Base-by-base conservation (phyloP, 805 yeast genomes). In the Starmerella stellata region DNA sequence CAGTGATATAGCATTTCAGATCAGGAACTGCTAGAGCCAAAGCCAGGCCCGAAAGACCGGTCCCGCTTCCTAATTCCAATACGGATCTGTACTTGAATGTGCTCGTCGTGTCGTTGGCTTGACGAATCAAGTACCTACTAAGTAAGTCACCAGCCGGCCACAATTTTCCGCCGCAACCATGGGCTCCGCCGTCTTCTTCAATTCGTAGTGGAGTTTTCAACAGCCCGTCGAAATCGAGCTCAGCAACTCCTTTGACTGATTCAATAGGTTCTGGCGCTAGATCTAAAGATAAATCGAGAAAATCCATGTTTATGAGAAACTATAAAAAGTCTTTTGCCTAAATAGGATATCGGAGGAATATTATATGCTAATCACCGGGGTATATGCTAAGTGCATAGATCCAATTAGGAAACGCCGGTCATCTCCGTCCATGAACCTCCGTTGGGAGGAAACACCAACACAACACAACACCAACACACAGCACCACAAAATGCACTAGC, bases 111-210 rank as follows among this genome's bases (percentile, higher is more conserved):
- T 23, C 25, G 7, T 43, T 35, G 1, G 58, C 54, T 18, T 56
- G 50, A 14, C 56, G 43, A 34, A 53, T 49, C 41, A 69, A 43
- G 42, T 69, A 71, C 30, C 65, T 56, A 13, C 73, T 61, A 16
- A 71, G 54, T 34, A 70, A 55, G 39, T 70, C 72, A 15, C 76
- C 77, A 8, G 76, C 74, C 2, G 72, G 61, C 77, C 77, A 71
- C 4, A 71, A 58, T 41, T 69, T 66, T 3, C 77, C 77, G n/a
- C 77, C 77, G 52, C 76, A 72, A 2, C 77, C 77, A 4, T 63
- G 51, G 1, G 63, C 69, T 5, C 76, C 76, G 30, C 75, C 75
- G 47, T 72, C 75, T 44, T 68, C 72, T 41, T 56, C 58, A 21
- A 71, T 61, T 44, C 58, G 50, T 23, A 69, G 51, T 1, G 59